Conservation (phyloP, 2,329 filamentous ascomycete genomes). For the Alternaria arborescens region DNA sequence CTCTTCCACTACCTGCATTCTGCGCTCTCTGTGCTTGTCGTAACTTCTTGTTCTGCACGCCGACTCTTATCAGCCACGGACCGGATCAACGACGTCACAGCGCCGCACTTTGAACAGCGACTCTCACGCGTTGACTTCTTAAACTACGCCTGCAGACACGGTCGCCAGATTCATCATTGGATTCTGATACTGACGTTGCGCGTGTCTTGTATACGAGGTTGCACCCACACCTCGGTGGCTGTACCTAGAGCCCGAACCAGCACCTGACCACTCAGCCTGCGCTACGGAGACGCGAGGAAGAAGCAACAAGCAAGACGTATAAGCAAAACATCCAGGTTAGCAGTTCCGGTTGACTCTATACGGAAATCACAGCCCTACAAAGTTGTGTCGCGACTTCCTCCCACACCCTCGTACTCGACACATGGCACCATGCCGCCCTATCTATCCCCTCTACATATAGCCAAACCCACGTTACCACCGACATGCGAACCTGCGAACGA, state of each 20-base stretch:
- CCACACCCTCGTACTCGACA: slow-evolving; percentile 21
- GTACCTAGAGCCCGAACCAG: slow-evolving; percentile 32
- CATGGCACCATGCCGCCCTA: slow-evolving; percentile 49
- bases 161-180: neutral
- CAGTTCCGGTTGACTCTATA: neutral
- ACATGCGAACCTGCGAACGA: slow-evolving; percentile 68
- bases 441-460: slow-evolving; percentile 41
- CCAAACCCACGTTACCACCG: slow-evolving; percentile 59
- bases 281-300: slow-evolving; percentile 7
- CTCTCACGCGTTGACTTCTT: neutral
- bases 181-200: neutral
- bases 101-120: slow-evolving; percentile 13
- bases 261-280: slow-evolving; percentile 35
- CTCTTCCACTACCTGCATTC: neutral
- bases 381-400: slow-evolving; percentile 8
- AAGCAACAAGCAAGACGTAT: slow-evolving; percentile 1
- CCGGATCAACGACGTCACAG: slow-evolving; percentile 24
- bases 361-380: neutral
- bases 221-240: slow-evolving; percentile 41
- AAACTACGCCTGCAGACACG: neutral
- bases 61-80: slow-evolving; percentile 18
- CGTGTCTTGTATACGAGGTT: slow-evolving; percentile 6
- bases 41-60: slow-evolving; percentile 6
- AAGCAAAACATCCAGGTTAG: neutral
- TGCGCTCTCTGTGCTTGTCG: slow-evolving; percentile 6